Conservation (phyloP, 1,139 yeast species). For the Torulaspora pretoriensis region DNA sequence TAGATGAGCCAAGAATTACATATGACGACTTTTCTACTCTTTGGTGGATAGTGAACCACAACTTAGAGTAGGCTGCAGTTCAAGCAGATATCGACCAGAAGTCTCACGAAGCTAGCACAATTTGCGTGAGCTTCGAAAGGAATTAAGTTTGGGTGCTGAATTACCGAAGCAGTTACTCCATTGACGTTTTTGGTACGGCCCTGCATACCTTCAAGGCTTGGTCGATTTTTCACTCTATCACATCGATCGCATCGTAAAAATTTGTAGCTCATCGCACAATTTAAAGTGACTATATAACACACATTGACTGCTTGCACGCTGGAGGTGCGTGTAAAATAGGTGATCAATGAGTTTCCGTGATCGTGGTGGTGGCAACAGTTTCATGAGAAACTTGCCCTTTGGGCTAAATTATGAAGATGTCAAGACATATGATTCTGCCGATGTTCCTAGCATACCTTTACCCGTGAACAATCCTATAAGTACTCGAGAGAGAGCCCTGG, state of each 20-base stretch:
- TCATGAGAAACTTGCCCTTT: conserved; percentile 51
- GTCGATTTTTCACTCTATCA: not conserved
- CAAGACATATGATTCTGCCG: conserved; percentile 24
- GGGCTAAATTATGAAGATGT: conserved; percentile 67
- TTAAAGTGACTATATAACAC: too few species aligned
- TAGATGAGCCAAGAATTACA: not conserved
- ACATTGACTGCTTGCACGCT: too few species aligned
- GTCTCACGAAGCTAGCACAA: too few species aligned
- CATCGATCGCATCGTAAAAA: conserved; percentile 3
- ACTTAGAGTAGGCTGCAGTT: too few species aligned
- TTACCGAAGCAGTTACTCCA: too few species aligned
- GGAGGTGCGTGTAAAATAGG: not conserved
- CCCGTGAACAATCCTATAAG: conserved; percentile 69
- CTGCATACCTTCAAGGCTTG: not conserved
- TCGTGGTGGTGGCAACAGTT: conserved; percentile 31
- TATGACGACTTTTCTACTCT: not conserved
- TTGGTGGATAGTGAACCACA: not conserved
- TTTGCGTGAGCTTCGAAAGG: too few species aligned
- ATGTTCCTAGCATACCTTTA: conserved; percentile 39
- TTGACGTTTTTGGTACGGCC: too few species aligned
- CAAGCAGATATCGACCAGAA: too few species aligned
- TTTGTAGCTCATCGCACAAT: conserved; percentile 6
- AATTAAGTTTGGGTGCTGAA: too few species aligned
- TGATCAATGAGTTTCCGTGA: conserved; percentile 42
- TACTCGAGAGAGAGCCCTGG: conserved; percentile 52